Conservation (phyloP, 805 yeast genomes). For the Cyberlindnera meyerae region DNA sequence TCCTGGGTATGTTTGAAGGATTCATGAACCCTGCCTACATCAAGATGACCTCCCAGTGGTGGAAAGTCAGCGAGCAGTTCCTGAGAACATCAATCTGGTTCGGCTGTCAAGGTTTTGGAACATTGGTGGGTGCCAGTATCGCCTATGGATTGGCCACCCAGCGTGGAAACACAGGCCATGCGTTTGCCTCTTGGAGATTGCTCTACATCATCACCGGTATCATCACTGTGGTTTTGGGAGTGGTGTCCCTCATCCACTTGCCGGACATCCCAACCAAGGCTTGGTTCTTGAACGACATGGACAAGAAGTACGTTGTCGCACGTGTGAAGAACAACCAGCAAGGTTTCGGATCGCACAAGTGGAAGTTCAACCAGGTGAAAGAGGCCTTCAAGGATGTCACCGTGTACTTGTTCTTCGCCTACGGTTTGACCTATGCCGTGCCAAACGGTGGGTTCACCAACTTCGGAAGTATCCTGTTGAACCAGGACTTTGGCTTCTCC, state of each 20-base stretch:
- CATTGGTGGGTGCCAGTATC: slow-evolving; percentile 44
- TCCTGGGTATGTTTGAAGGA: slow-evolving; percentile 49
- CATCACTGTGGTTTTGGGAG: slow-evolving; percentile 49
- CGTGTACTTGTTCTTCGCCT: slow-evolving; percentile 42
- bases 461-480: slow-evolving; percentile 16
- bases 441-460: slow-evolving; percentile 47
- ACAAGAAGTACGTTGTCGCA: slow-evolving; percentile 42
- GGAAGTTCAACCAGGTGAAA: slow-evolving; percentile 48
- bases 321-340: slow-evolving; percentile 49
- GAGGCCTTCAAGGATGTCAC: slow-evolving; percentile 48
- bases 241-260: slow-evolving; percentile 41
- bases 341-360: slow-evolving; percentile 52
- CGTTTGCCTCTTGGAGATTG: slow-evolving; percentile 54
- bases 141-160: slow-evolving; percentile 47
- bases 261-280: slow-evolving; percentile 54
- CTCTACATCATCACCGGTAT: slow-evolving; percentile 56
- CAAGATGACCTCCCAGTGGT: slow-evolving; percentile 53
- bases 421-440: slow-evolving; percentile 37
- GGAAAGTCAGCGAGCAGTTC: slow-evolving; percentile 42
- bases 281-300: slow-evolving; percentile 41
- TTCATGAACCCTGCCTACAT: slow-evolving; percentile 53
- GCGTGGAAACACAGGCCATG: slow-evolving; percentile 28
- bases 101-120: slow-evolving; percentile 42
- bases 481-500: slow-evolving; percentile 16
- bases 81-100: slow-evolving; percentile 40